Evolutionary conservation across 805 yeast genomes (phyloP).

Genomic region (Cyberlindnera amylophila): DNA sequence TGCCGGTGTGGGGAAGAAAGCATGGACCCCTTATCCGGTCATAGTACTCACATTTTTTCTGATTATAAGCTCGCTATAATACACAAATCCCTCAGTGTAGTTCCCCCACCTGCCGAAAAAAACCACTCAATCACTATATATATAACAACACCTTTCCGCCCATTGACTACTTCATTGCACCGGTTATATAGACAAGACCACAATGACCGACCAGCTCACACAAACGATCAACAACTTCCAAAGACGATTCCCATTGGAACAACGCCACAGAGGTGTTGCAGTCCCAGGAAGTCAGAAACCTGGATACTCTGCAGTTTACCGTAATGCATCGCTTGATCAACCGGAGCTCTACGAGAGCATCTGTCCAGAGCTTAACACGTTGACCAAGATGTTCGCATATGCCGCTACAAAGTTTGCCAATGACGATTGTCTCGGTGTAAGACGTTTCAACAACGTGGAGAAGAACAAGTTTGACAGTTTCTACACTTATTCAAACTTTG

Average conservation of each 20-base stretch:
- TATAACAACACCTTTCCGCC: no score
- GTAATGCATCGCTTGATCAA: constrained; percentile 29
- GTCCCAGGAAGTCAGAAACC: constrained; percentile 37
- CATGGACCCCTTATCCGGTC: no score
- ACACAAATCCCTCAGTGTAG: no score
- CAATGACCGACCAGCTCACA: constrained; percentile 3
- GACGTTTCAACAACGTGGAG: constrained; percentile 21
- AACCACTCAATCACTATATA: no score
- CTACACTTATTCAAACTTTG: constrained; percentile 28
- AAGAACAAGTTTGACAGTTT: constrained; percentile 21
- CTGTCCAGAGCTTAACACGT: constrained; percentile 33
- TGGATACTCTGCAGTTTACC: constrained; percentile 44
- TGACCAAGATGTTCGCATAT: constrained; percentile 34
- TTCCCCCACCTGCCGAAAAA: no score
- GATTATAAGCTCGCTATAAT: no score
- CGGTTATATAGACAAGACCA: no score
- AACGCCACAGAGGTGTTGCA: constrained; percentile 5
- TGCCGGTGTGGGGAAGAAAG: no score
- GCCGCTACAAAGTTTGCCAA: constrained; percentile 29
- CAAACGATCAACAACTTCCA: constrained; percentile 8
- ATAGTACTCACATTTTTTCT: no score
- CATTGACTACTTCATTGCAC: no score
- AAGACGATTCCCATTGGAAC: constrained; percentile 1
- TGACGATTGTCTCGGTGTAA: constrained; percentile 37
- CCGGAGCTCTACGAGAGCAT: constrained; percentile 22